Evolutionary conservation across 805 yeast species (phyloP), one percentile per base, ranked within the genome.

Genomic region (Kodamaea kaohsiungensis): DNA sequence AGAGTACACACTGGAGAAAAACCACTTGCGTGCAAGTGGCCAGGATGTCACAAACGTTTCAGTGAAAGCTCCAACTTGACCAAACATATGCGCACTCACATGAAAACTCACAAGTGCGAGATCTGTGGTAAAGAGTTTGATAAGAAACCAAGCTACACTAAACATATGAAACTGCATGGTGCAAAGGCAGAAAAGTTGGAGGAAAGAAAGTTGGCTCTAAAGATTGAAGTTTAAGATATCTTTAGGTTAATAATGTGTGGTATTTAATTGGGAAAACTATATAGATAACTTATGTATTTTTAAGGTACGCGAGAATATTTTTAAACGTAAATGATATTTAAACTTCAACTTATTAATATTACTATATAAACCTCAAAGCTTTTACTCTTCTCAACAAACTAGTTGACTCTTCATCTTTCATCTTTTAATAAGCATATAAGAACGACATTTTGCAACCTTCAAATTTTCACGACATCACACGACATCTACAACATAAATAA

Each of bases 1-100:
- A 77, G 98, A 56, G 86, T 86, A 1, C 99, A 93, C 69, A 88
- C 96, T 0, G 98, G 98, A 1, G 93, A 88, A 56, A 90, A 88
- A 68, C 98, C 98, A 2, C 73, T 93, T 59, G 74, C 70, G 35
- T 93, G 98, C 69, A 86, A 85, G 58, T 81, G 82, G 70, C 90
- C 89, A 0, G 87, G 89, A 1, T 93, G 99, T 67, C 86, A 84
- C 15, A 91, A 89, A 67, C 70, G 89, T 52, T 93, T 93, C 65
- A 87, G 93, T 56, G 98, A 95, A 68, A 85, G 93, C 48, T 87
- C 96, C 15, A 95, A 93, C 67, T 75, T 93, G 61, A 86, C 89
- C 17, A 93, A 93, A 63, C 99, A 93, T 68, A 80, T 90, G 85
- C 87, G 82, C 64, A 87, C 85, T 1, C 99, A 93, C 67, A 71